A percentile compares a stretch with the other conserved stretches of the same genome.
phyloP scores from a whole-genome alignment of 2,329 filamentous ascomycete species.

The Westerdykella aurantiaca region DNA sequence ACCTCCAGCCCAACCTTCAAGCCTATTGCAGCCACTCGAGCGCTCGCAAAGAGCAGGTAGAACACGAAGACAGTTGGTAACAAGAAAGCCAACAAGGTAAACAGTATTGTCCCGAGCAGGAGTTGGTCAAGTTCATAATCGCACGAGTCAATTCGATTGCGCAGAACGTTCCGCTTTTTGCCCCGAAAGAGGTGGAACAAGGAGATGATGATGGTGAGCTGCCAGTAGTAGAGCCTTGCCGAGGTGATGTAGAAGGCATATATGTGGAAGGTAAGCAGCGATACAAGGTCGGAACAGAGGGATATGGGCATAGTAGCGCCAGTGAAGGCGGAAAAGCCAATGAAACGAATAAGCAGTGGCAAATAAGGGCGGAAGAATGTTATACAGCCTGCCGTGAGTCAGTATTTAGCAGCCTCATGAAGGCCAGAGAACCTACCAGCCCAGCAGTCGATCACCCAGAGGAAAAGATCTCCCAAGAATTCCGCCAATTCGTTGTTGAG shows the following conservation, averaged over 20 bases:
- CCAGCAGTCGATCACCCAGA: slow-evolving; percentile 99
- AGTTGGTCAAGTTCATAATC: slow-evolving; percentile 98
- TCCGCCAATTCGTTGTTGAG: slow-evolving; percentile 86
- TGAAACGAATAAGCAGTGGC: slow-evolving; percentile 83
- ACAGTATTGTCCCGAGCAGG: slow-evolving; percentile 90
- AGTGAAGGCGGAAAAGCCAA: slow-evolving; percentile 90
- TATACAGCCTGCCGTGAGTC: slow-evolving; percentile 58
- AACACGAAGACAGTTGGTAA: slow-evolving; percentile 94
- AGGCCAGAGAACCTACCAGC: slow-evolving; percentile 53
- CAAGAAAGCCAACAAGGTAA: slow-evolving; percentile 90
- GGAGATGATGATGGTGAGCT: slow-evolving; percentile 90
- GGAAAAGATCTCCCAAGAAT: slow-evolving; percentile 91
- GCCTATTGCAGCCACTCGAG: slow-evolving; percentile 89
- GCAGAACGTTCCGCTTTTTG: slow-evolving; percentile 94
- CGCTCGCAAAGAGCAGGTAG: slow-evolving; percentile 91
- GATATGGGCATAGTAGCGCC: slow-evolving; percentile 96
- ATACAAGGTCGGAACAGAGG: slow-evolving; percentile 88
- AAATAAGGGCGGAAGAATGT: slow-evolving; percentile 69
- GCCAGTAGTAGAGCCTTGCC: slow-evolving; percentile 97
- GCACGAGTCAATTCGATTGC: slow-evolving; percentile 96
- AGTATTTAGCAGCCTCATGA: background rate
- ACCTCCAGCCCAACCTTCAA: slow-evolving; percentile 90
- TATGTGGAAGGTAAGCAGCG: slow-evolving; percentile 87
- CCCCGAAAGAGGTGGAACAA: slow-evolving; percentile 98
- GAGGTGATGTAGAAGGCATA: slow-evolving; percentile 98